phyloP scores from a whole-genome alignment of 805 yeast genomes.

The Candida nemodendra region DNA sequence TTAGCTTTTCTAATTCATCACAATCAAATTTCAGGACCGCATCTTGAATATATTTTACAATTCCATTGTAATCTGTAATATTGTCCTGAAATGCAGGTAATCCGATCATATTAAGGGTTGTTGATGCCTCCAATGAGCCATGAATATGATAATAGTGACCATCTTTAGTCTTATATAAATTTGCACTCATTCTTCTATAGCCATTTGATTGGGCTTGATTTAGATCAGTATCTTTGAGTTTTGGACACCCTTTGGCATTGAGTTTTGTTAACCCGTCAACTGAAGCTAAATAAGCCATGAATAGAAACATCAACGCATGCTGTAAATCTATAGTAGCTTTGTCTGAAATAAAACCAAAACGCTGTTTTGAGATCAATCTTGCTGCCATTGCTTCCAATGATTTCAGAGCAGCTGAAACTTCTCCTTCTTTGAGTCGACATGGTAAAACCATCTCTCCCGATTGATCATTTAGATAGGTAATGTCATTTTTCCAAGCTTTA shows the following conservation, averaged over 20 bases:
- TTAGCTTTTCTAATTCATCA: conserved; percentile 31
- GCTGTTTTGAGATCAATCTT: conserved; percentile 12
- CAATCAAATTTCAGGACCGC: conserved; percentile 26
- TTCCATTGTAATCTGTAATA: conserved; percentile 26
- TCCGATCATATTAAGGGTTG: conserved; percentile 34
- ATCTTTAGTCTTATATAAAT: conserved; percentile 34
- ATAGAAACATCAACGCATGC: conserved; percentile 31
- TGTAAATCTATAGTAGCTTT: conserved; percentile 23
- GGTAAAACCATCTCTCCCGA: conserved; percentile 19
- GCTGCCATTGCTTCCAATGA: conserved; percentile 23
- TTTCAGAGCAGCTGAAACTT: conserved; percentile 25
- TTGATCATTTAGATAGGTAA: conserved; percentile 17
- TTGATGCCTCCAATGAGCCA: conserved; percentile 34
- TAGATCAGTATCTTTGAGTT: conserved; percentile 26
- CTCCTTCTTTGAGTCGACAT: conserved; percentile 25
- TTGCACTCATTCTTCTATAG: conserved; percentile 35
- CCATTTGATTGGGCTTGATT: conserved; percentile 26
- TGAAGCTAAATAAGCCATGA: conserved; percentile 34
- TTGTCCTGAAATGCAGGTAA: conserved; percentile 28
- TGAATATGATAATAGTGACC: conserved; percentile 32
- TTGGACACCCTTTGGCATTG: conserved; percentile 19
- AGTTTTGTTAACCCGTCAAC: conserved; percentile 31
- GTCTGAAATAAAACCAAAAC: conserved; percentile 10
- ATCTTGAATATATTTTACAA: conserved; percentile 24
- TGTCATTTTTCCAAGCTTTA: conserved; percentile 3